Evolutionary conservation across 2,329 filamentous ascomycete species (phyloP).

Genomic region (Sporothrix brasiliensis): DNA sequence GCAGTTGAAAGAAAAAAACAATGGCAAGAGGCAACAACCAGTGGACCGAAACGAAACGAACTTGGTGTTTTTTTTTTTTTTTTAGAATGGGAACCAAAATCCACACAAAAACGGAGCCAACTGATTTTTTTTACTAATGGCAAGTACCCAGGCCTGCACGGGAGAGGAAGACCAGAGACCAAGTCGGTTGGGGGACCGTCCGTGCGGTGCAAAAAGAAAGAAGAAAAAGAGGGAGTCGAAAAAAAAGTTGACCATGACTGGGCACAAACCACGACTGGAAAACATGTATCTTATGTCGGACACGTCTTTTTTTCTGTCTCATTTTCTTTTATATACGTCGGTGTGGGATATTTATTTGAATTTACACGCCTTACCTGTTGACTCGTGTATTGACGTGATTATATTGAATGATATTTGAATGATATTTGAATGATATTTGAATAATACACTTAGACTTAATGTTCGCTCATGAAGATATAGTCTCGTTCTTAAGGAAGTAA

Average conservation of each 20-base stretch:
- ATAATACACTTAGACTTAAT: neutral
- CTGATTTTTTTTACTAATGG: conserved; percentile 26
- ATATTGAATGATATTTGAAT: neutral
- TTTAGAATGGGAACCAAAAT: conserved; percentile 21
- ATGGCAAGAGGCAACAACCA: conserved; percentile 3
- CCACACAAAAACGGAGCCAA: conserved; percentile 17
- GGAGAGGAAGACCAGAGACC: neutral
- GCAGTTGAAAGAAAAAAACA: conserved; percentile 7
- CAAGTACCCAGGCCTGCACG: conserved; percentile 16
- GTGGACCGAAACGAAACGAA: conserved; percentile 13
- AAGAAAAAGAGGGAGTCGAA: neutral
- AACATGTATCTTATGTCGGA: conserved; percentile 27
- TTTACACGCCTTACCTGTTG: neutral
- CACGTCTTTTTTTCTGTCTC: conserved; percentile 18
- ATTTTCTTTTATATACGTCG: conserved; percentile 24
- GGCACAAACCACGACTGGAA: neutral
- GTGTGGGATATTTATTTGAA: conserved; percentile 24
- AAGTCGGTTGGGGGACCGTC: neutral
- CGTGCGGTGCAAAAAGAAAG: neutral
- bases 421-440: neutral
- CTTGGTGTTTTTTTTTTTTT: conserved; percentile 29
- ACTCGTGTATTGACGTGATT: neutral
- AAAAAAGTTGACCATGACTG: conserved; percentile 24
- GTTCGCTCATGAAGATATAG: neutral
- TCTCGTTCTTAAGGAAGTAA: neutral